phyloP scores from a whole-genome alignment of 305 asterid species.

The Fraxinus platypoda region DNA sequence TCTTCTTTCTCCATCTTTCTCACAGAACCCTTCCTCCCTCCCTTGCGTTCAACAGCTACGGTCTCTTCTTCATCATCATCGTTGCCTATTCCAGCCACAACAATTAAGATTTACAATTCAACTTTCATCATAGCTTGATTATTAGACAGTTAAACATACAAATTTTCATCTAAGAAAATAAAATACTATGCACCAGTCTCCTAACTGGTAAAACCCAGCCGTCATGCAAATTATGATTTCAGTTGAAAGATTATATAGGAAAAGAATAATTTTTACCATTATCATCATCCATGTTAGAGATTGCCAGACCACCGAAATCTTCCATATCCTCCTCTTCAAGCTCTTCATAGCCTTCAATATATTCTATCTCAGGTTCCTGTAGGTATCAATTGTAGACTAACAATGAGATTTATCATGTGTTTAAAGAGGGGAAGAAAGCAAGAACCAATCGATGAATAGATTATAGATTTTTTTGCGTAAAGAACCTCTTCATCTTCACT shows the following conservation, averaged over 20 bases:
- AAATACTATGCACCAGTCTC: background rate
- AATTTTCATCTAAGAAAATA: background rate
- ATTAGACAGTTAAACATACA: background rate
- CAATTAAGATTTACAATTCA: background rate
- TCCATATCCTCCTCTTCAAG: constrained; percentile 91
- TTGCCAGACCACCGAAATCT: constrained; percentile 54
- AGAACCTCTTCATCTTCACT: constrained; percentile 61
- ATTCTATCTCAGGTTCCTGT: constrained; percentile 67
- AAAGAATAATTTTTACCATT: constrained; percentile 34
- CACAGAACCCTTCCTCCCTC: constrained; percentile 42
- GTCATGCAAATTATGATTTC: background rate
- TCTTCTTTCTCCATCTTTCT: constrained; percentile 54
- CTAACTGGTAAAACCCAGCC: background rate
- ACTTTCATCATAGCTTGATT: background rate
- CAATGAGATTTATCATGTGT: constrained; percentile 14
- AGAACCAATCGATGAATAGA: constrained; percentile 2
- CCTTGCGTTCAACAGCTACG: constrained; percentile 37
- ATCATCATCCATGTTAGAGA: constrained; percentile 34
- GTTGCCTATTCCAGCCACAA: constrained; percentile 38
- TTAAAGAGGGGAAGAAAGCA: background rate
- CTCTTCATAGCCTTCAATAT: constrained; percentile 83
- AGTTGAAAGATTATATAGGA: background rate
- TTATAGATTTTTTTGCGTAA: background rate
- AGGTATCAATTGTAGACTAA: constrained; percentile 16
- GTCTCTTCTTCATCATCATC: constrained; percentile 41